A percentile compares a stretch with the other conserved stretches of the same genome.
These are phyloP conservation scores for Oryza glaberrima DNA, from an alignment of 176 grass and related monocot species.

Conservation along the genomic window DNA sequence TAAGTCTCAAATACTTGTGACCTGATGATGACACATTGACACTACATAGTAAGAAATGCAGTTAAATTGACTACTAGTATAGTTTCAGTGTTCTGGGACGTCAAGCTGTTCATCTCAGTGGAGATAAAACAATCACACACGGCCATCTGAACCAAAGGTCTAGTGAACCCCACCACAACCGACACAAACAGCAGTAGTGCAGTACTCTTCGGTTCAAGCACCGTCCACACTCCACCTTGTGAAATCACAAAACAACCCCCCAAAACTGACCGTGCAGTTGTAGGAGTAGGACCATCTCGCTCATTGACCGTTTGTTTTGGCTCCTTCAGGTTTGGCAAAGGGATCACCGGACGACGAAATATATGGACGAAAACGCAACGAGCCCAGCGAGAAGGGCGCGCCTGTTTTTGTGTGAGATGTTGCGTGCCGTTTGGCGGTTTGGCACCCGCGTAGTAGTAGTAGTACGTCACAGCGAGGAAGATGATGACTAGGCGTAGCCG, in stretches of 20 bases:
- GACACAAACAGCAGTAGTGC: background rate
- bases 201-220: background rate
- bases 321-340: background rate
- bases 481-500: background rate
- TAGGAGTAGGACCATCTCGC: background rate
- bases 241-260: background rate
- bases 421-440: no score
- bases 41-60: background rate
- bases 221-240: background rate
- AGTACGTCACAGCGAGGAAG: background rate
- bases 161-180: background rate
- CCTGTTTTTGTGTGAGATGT: no score
- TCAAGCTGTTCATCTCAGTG: background rate
- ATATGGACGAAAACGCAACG: background rate
- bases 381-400: background rate
- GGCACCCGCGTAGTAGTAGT: no score
- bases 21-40: background rate
- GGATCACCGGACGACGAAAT: background rate
- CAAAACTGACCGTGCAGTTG: background rate
- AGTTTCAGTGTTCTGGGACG: background rate
- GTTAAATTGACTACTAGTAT: background rate
- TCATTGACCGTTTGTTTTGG: conserved; percentile 19
- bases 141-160: background rate
- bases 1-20: background rate
- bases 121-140: background rate